phyloP scores from a whole-genome alignment of 495 filamentous ascomycete species.

The Daldinia vernicosa region DNA sequence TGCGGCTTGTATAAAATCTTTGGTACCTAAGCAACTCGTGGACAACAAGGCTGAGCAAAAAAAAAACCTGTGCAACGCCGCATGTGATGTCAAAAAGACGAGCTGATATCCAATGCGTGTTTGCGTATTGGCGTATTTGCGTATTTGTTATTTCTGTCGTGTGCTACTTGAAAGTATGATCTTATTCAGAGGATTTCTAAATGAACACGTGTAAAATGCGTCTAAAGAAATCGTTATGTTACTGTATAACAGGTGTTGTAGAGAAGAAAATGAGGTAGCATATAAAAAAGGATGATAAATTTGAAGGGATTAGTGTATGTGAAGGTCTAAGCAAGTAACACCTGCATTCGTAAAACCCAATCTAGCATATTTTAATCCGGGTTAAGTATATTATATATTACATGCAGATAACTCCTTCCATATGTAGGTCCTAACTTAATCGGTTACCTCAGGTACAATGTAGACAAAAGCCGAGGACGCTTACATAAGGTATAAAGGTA shows the following conservation, averaged over 20 bases:
- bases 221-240: conserved; percentile 15
- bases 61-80: conserved; percentile 15
- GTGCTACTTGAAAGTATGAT: conserved; percentile 25
- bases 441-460: neutral
- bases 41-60: conserved; percentile 37
- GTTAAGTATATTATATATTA: too few species aligned
- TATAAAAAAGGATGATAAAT: neutral
- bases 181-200: neutral
- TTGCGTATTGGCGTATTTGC: neutral
- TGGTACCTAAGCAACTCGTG: conserved; percentile 32
- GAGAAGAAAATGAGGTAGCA: neutral
- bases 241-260: conserved; percentile 6
- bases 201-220: conserved; percentile 5
- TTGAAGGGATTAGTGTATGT: neutral
- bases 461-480: neutral
- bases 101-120: conserved; percentile 31
- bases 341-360: neutral
- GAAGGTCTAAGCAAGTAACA: neutral
- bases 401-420: neutral
- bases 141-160: conserved; percentile 13
- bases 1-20: conserved; percentile 15
- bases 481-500: conserved; percentile 5
- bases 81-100: conserved; percentile 33
- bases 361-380: neutral
- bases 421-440: neutral